A percentile compares a stretch with the other conserved stretches of the same genome.
Conservation (phyloP, 1,139 yeast species). For the Hansenula sp. region DNA sequence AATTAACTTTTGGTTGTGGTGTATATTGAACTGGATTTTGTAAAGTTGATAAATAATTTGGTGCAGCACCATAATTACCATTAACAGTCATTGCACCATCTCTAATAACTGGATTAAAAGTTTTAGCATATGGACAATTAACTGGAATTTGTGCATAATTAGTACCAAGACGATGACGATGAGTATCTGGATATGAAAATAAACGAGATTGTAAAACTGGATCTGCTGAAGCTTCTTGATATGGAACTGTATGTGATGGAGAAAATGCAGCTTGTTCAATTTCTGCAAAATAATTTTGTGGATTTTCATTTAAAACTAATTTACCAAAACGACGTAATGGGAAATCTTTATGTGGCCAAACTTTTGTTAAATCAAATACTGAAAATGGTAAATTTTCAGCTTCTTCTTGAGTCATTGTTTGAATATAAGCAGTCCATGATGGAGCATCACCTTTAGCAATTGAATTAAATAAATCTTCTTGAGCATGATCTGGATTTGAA, state of each 20-base stretch:
- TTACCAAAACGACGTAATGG: constrained; percentile 58
- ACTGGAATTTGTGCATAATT: constrained; percentile 68
- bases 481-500: constrained; percentile 60
- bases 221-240: constrained; percentile 56
- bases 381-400: constrained; percentile 59
- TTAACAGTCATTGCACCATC: constrained; percentile 85
- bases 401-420: constrained; percentile 64
- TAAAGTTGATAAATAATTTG: constrained; percentile 66
- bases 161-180: constrained; percentile 56
- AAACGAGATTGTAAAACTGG: constrained; percentile 57
- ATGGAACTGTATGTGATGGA: constrained; percentile 56
- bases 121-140: constrained; percentile 50
- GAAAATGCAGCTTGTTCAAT: constrained; percentile 59
- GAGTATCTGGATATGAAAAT: constrained; percentile 57
- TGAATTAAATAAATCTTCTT: constrained; percentile 58
- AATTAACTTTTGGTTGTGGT: constrained; percentile 33
- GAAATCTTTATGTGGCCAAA: constrained; percentile 56
- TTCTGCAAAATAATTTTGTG: constrained; percentile 53
- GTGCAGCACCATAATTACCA: constrained; percentile 81
- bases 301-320: constrained; percentile 49
- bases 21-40: constrained; percentile 42
- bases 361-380: constrained; percentile 63
- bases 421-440: constrained; percentile 61
- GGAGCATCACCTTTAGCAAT: constrained; percentile 58
- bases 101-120: constrained; percentile 68